These are phyloP conservation scores for Lactarius pseudohatsudake DNA, from an alignment of 768 basidiomycete species.

Conservation along the genomic window DNA sequence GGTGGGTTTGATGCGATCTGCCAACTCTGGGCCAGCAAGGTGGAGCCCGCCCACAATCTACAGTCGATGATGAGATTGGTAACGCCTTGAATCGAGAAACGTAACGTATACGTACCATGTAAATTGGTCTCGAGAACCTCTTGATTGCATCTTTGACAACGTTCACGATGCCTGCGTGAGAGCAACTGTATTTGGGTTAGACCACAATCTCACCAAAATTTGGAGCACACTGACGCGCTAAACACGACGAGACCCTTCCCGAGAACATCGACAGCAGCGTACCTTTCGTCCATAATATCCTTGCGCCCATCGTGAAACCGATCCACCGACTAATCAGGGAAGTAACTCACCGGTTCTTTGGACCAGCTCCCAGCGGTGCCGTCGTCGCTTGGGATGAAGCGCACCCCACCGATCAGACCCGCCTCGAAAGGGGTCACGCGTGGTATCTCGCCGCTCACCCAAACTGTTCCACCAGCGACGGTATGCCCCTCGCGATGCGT, in stretches of 20 bases:
- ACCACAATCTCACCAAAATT: not conserved
- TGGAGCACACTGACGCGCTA: conserved; percentile 60
- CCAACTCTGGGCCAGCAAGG: conserved; percentile 69
- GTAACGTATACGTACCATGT: conserved; percentile 54
- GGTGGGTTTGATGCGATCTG: conserved; percentile 63
- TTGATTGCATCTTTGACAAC: conserved; percentile 69
- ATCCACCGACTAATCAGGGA: not conserved
- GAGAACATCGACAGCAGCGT: conserved; percentile 71
- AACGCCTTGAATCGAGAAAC: not conserved
- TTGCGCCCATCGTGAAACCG: conserved; percentile 32
- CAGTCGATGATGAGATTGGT: not conserved
- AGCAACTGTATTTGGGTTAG: conserved; percentile 43
- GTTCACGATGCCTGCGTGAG: conserved; percentile 85
- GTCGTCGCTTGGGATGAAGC: conserved; percentile 49
- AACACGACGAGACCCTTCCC: conserved; percentile 83
- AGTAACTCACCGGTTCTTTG: conserved; percentile 7
- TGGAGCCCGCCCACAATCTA: conserved; percentile 83
- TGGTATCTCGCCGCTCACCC: conserved; percentile 81
- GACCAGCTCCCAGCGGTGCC: conserved; percentile 57
- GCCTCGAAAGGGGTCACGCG: conserved; percentile 65
- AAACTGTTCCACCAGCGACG: conserved; percentile 62
- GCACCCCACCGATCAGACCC: conserved; percentile 65
- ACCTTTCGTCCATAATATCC: conserved; percentile 84
- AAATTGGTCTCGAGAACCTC: conserved; percentile 63
- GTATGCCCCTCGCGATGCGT: conserved; percentile 59